Percentiles rank a stretch among this genome's conserved stretches.
Conservation (phyloP, 805 yeast species). For the Pichia membranifaciens region DNA sequence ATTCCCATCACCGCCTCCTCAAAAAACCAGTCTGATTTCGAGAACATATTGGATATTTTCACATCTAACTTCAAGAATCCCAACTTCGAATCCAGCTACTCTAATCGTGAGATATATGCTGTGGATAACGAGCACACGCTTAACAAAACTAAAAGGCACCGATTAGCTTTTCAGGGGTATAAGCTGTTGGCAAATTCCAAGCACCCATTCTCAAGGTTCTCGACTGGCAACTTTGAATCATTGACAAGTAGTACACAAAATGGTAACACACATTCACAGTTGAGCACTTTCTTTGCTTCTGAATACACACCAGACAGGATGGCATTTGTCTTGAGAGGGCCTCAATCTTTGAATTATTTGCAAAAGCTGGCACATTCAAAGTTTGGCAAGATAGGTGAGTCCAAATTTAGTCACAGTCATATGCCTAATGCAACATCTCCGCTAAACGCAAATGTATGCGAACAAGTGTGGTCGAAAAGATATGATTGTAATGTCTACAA, state of each 20-base stretch:
- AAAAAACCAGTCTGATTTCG: conserved; percentile 33
- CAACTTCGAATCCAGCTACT: conserved; percentile 35
- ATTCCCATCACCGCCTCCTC: conserved; percentile 37
- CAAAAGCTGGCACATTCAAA: conserved; percentile 43
- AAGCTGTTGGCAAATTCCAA: conserved; percentile 40
- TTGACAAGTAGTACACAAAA: conserved; percentile 33
- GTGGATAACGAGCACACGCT: conserved; percentile 61
- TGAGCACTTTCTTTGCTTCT: conserved; percentile 35
- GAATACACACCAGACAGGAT: conserved; percentile 44
- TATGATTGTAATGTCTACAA: conserved; percentile 24
- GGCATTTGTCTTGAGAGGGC: conserved; percentile 57
- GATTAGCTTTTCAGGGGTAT: conserved; percentile 53
- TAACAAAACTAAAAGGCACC: conserved; percentile 40
- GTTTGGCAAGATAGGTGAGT: conserved; percentile 34
- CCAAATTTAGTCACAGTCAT: neutral
- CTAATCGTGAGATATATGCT: conserved; percentile 50
- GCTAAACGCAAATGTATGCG: conserved; percentile 9
- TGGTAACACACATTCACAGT: conserved; percentile 31
- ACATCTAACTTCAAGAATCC: conserved; percentile 49
- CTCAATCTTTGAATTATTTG: conserved; percentile 55
- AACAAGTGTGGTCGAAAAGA: conserved; percentile 20
- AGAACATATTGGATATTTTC: conserved; percentile 42
- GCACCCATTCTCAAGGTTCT: conserved; percentile 56
- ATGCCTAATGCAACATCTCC: neutral
- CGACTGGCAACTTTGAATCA: conserved; percentile 59